A percentile compares a stretch with the other conserved stretches of the same genome.
These are phyloP conservation scores for Arabidopsis lyrata DNA, from an alignment of 441 rosid genomes.

Conservation along the genomic window DNA sequence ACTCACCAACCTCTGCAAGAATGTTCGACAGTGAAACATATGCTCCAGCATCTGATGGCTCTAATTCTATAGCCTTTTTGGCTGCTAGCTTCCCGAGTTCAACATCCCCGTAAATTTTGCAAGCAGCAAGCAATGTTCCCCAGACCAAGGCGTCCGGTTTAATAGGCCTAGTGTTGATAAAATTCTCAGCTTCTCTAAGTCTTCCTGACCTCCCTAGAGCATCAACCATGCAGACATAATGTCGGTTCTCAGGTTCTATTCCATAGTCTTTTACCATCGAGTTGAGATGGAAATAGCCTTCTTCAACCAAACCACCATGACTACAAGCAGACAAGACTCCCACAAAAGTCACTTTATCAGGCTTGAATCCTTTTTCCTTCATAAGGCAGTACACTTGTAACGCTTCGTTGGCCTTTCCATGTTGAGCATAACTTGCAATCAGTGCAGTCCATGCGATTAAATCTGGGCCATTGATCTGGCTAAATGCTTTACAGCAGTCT, in stretches of 20 bases:
- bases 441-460: conserved; percentile 76
- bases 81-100: conserved; percentile 78
- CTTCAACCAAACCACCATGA: conserved; percentile 73
- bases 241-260: conserved; percentile 65
- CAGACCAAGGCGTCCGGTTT: conserved; percentile 71
- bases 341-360: conserved; percentile 76
- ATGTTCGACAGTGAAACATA: conserved; percentile 78
- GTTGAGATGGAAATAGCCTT: conserved; percentile 63
- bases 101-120: conserved; percentile 72
- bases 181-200: conserved; percentile 72
- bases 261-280: conserved; percentile 70
- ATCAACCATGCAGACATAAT: conserved; percentile 85
- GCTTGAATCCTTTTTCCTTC: conserved; percentile 59
- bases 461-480: conserved; percentile 67
- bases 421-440: conserved; percentile 76
- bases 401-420: conserved; percentile 78
- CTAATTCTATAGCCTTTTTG: conserved; percentile 56
- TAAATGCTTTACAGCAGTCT: conserved; percentile 63
- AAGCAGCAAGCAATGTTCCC: conserved; percentile 85
- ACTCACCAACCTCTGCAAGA: conserved; percentile 73
- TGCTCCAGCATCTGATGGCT: conserved; percentile 68
- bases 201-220: conserved; percentile 82
- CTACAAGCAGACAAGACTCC: conserved; percentile 83
- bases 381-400: conserved; percentile 59
- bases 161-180: conserved; percentile 64